Percentiles rank a stretch among this genome's conserved stretches.
phyloP scores from a whole-genome alignment of 768 basidiomycete species.

The Hygrophorus russula region DNA sequence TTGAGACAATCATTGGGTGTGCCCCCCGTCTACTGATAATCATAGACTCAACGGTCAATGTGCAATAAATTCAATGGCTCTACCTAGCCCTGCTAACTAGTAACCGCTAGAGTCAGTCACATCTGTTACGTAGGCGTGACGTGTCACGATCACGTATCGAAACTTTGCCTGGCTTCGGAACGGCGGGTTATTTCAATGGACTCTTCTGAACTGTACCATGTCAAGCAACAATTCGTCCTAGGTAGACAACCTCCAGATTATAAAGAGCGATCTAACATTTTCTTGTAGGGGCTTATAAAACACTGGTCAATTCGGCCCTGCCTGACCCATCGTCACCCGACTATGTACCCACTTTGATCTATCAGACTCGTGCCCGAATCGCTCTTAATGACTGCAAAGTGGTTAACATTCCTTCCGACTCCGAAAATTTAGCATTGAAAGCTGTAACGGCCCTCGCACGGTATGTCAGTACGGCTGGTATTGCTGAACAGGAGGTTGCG shows the following conservation, averaged over 20 bases:
- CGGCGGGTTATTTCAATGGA: conserved; percentile 31
- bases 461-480: conserved; percentile 38
- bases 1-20: too few species aligned
- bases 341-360: conserved; percentile 54
- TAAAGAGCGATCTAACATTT: background rate
- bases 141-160: too few species aligned
- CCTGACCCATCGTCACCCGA: conserved; percentile 56
- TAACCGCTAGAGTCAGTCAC: too few species aligned
- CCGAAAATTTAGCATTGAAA: conserved; percentile 57
- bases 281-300: conserved; percentile 51
- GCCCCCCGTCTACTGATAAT: too few species aligned
- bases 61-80: too few species aligned
- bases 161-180: too few species aligned
- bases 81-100: too few species aligned
- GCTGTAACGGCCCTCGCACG: conserved; percentile 68
- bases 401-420: conserved; percentile 45
- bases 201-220: conserved; percentile 52
- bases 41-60: too few species aligned
- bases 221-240: conserved; percentile 69
- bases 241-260: conserved; percentile 26
- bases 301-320: conserved; percentile 40
- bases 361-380: conserved; percentile 69
- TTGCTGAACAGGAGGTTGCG: conserved; percentile 38
- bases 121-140: too few species aligned
- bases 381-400: conserved; percentile 51